phyloP scores from a whole-genome alignment of 2,329 filamentous ascomycete genomes.

The Ceratocystis eucalypticola region DNA sequence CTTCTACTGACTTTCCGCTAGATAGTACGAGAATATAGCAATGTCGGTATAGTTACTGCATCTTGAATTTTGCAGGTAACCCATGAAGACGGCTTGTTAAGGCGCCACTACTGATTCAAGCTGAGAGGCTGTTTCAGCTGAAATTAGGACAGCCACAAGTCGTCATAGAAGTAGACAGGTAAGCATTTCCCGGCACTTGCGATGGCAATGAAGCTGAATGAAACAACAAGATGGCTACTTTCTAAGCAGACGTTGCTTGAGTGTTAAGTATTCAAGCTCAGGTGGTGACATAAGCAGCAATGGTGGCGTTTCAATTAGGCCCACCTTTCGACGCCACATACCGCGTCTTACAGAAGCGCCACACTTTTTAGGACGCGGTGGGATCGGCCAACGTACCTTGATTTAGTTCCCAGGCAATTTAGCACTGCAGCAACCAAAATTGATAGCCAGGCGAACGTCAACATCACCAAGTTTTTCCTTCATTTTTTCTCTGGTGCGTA shows the following conservation, averaged over 20 bases:
- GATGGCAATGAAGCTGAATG: not conserved
- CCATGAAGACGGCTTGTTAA: no score
- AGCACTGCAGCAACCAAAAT: not conserved
- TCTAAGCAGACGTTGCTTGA: not conserved
- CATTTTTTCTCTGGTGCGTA: not conserved
- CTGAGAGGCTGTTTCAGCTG: no score
- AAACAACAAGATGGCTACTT: not conserved
- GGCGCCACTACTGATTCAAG: no score
- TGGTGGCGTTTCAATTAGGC: not conserved
- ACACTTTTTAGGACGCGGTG: constrained; percentile 3
- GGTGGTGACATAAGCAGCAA: not conserved
- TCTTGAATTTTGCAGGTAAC: no score
- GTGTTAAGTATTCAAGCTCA: no score
- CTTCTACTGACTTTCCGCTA: no score
- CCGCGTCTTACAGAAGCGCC: constrained; percentile 8
- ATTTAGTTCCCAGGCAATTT: not conserved
- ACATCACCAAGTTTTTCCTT: not conserved
- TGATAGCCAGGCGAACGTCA: not conserved
- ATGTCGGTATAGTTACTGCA: no score
- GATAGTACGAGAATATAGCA: no score
- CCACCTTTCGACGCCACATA: not conserved
- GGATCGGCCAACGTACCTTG: constrained; percentile 4
- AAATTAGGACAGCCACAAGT: no score
- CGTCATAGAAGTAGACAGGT: no score
- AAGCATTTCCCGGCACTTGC: no score